Evolutionary conservation across 257 asterid genomes (phyloP), one percentile per base, ranked within the genome.

Genomic region (Forsythia viridissima): DNA sequence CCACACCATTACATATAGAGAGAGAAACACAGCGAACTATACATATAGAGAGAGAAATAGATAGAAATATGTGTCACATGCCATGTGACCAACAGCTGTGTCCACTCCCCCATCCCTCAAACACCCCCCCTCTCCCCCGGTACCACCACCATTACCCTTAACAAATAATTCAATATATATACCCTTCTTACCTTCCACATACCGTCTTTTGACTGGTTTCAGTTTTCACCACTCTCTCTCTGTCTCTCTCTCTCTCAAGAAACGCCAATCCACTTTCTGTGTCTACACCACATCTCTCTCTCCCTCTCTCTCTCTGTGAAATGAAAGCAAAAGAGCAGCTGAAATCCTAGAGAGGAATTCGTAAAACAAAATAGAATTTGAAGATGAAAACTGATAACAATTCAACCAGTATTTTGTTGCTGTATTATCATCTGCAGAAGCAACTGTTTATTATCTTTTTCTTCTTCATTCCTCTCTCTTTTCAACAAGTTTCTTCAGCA

Each of bases 61-160:
- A 36, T 34, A 68, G 72, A 82, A 77, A 81, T 77, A 72, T 75
- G 92, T 90, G 92, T 89, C 92, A 92, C 93, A 89, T 86, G 94
- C 89, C 97, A 92, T 94, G 96, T 94, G 96, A 89, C 76, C 81
- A 82, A 79, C 97, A 91, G 94, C 95, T 90, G 92, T 87, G 87
- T 83, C 55, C 39, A 42, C 18, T 4, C 76, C 65, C 24, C 24
- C 0, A 24, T 24, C 24, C 24, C 24, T 15, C 24, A 71, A 18
- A 72, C 24, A 24, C 24, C 24, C 24, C 34, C 34, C 34, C 34
- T 1, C 34, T 30, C 34, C 34, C 34, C 34, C 34, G 2, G n/a
- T n/a, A n/a, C 2, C 2, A 30, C 34, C 34, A 30, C 34, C 34
- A 30, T 30, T 0, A 30, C 34, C 34, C 38, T 43, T 43, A 61